Base-by-base conservation (phyloP, 306 rosid species). In the Glycine tomentella region DNA sequence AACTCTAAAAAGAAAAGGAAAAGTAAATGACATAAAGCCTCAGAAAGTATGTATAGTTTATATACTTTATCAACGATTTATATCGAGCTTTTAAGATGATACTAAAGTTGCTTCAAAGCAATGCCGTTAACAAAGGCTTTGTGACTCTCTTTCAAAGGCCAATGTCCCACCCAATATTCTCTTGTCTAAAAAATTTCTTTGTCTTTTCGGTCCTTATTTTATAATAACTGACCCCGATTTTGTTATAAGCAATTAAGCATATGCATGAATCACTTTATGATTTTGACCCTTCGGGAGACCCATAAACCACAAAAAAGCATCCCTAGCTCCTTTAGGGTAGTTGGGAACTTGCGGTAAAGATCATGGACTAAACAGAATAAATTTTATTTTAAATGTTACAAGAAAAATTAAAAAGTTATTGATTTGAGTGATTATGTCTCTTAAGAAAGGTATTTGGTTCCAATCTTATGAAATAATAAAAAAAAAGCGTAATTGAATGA, bases 161-260 rank as follows among this genome's bases (percentile, higher is more conserved):
- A 25, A 77, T 71, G 61, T 14, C 82, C 82, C 86, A 70, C 78
- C 62, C 46, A 45, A 82, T 36, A 70, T 61, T 76, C 68, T 52
- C 42, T 66, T 48, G 74, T 76, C 78, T 50, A n/a, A 59, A 69
- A 62, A 13, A 14, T 82, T 69, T 42, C 25, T 40, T 61, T 42
- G 58, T 77, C 48, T 62, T 62, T 70, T 33, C 3, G 16, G 67
- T 66, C 14, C 77, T 50, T n/a, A 62, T 48, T 25, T 31, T 34
- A 34, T 61, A 40, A 34, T 53, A 55, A 15, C 78, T 82, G 59
- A 76, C 77, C 81, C 78, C 67, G 12, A 42, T 76, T 76, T 70
- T 69, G 81, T 76, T 83, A 68, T 65, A 82, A 63, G n/a, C n/a
- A n/a, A n/a, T n/a, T n/a, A n/a, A n/a, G 61, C 77, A 77, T 25